Evolutionary conservation across 2,329 filamentous ascomycete species (phyloP).

Genomic region (Alternaria angustiovoidea): DNA sequence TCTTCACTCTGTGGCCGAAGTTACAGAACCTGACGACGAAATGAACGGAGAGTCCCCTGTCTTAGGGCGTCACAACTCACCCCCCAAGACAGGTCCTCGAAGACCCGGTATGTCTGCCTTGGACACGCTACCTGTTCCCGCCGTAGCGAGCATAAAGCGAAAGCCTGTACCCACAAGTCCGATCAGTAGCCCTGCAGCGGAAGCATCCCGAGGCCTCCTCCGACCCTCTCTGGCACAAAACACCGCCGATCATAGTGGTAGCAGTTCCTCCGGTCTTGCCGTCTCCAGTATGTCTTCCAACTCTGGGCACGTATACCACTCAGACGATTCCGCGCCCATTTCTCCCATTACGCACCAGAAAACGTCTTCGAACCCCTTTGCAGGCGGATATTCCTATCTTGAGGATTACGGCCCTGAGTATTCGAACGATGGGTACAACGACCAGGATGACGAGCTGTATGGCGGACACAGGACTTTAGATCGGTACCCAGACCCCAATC

Average conservation of each 20-base stretch:
- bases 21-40: slow-evolving; percentile 40
- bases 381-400: slow-evolving; percentile 35
- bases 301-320: slow-evolving; percentile 10
- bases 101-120: slow-evolving; percentile 16
- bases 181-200: slow-evolving; percentile 25
- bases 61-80: slow-evolving; percentile 21
- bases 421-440: slow-evolving; percentile 12
- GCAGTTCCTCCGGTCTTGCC: slow-evolving; percentile 34
- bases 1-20: slow-evolving; percentile 45
- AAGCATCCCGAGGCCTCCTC: slow-evolving; percentile 31
- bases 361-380: slow-evolving; percentile 33
- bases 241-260: slow-evolving; percentile 31
- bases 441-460: slow-evolving; percentile 40
- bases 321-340: slow-evolving; percentile 21
- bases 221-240: slow-evolving; percentile 30
- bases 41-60: slow-evolving; percentile 30
- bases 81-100: slow-evolving; percentile 9
- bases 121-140: slow-evolving; percentile 26
- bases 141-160: slow-evolving; percentile 32
- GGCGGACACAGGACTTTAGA: slow-evolving; percentile 41
- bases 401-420: slow-evolving; percentile 48
- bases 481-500: slow-evolving; percentile 31
- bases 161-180: slow-evolving; percentile 35
- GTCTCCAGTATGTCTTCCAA: slow-evolving; percentile 18
- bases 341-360: slow-evolving; percentile 25